phyloP scores from a whole-genome alignment of 1,139 yeast species.

The Diutina mesorugosa region DNA sequence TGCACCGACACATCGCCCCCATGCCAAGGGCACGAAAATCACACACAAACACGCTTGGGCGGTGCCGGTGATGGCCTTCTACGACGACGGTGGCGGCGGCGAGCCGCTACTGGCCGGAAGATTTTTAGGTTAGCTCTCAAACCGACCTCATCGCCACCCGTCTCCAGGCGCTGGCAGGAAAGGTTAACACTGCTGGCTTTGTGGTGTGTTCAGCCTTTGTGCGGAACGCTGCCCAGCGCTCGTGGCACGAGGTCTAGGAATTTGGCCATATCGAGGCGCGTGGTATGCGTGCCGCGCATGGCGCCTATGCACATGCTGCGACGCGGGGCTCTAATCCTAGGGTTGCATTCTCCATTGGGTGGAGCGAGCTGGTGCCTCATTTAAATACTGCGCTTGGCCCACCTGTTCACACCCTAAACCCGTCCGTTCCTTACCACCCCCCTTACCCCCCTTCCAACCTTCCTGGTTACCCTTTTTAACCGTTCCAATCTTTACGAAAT shows the following conservation, averaged over 20 bases:
- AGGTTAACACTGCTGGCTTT: not conserved
- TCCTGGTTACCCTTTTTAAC: not conserved
- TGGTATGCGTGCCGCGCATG: not conserved
- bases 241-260: not conserved
- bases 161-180: not conserved
- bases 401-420: not conserved
- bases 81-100: no score
- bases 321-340: not conserved
- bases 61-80: no score
- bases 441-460: not conserved
- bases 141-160: no score
- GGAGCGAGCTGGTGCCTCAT: not conserved
- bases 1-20: no score
- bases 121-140: no score
- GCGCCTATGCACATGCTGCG: constrained; percentile 1
- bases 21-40: no score
- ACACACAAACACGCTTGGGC: no score
- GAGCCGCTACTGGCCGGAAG: no score
- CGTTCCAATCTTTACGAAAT: constrained; percentile 4
- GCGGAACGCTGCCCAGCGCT: not conserved
- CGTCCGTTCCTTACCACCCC: constrained; percentile 3
- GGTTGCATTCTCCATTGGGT: not conserved
- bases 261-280: not conserved
- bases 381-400: not conserved
- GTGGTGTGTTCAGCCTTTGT: not conserved